Percentiles rank a stretch among this genome's conserved stretches.
Evolutionary conservation across 495 filamentous ascomycete species (phyloP).

Genomic region (Hypoxylon crocopeplum): DNA sequence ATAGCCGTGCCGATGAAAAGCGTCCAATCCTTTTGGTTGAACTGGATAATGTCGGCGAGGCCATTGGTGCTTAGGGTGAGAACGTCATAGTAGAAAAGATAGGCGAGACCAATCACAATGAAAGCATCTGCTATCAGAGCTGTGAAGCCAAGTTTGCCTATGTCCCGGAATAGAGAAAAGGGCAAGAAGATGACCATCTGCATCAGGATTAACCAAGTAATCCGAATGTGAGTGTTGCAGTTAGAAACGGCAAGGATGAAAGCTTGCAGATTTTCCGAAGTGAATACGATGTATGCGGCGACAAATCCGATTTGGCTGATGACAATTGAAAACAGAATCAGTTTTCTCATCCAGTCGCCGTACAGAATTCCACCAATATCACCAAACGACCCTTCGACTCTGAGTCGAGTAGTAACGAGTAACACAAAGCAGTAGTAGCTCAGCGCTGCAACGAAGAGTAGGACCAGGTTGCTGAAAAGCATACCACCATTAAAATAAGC

Average conservation of each 20-base stretch:
- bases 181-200: slow-evolving; percentile 94
- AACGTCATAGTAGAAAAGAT: slow-evolving; percentile 96
- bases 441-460: slow-evolving; percentile 80
- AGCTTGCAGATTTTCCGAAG: slow-evolving; percentile 91
- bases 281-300: slow-evolving; percentile 98
- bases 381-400: slow-evolving; percentile 88
- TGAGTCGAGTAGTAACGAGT: slow-evolving; percentile 83
- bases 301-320: slow-evolving; percentile 95
- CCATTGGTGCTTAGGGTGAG: slow-evolving; percentile 81
- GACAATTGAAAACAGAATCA: slow-evolving; percentile 90
- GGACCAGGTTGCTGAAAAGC: slow-evolving; percentile 91
- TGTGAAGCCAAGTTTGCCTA: slow-evolving; percentile 90
- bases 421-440: slow-evolving; percentile 98
- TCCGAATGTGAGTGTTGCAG: slow-evolving; percentile 79
- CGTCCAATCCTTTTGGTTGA: slow-evolving; percentile 90
- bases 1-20: slow-evolving; percentile 98
- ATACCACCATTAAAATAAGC: slow-evolving; percentile 95
- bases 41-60: slow-evolving; percentile 79
- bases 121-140: slow-evolving; percentile 92
- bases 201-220: slow-evolving; percentile 88
- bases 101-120: slow-evolving; percentile 88
- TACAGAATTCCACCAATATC: slow-evolving; percentile 94
- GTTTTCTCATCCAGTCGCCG: slow-evolving; percentile 82
- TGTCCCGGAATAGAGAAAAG: slow-evolving; percentile 90
- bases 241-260: slow-evolving; percentile 85